Base-by-base conservation (phyloP, 1,139 yeast species). In the Hyphopichia fennica region DNA sequence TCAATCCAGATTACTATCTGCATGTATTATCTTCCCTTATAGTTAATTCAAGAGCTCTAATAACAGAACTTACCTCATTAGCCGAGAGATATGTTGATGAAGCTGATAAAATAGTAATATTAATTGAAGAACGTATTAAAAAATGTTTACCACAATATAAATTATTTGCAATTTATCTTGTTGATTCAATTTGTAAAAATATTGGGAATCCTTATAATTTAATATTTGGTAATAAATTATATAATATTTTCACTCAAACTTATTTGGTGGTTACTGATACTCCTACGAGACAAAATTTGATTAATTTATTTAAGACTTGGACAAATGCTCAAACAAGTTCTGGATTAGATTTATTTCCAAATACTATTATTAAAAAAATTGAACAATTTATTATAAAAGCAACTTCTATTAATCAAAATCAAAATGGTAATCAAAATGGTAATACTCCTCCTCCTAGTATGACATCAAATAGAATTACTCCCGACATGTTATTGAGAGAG, bases 141-240 rank as follows among this genome's bases (percentile, higher is more conserved):
- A 66, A 58, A 43, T 64, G 71, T 40, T 55, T 69, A 16, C 77
- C 77, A 15, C 67, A 67, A 41, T 62, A 69, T 48, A 72, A 72
- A 51, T 56, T 73, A 29, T 64, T 50, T 46, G 57, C 68, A 15
- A 58, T 73, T 40, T 73, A 73, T 49, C 53, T 72, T 37, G 50
- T 73, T 53, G 78, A 73, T 53, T 66, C 72, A 33, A 69, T 73
- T 18, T 61, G 70, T 50, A 72, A 72, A 50, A 70, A 64, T 52
- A 60, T 72, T 35, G 77, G 77, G 13, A 69, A 66, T 44, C 78
- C 79, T 4, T 73, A 71, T 52, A 70, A 69, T 47, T 48, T 68
- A 34, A 50, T 71, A 36, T 70, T 72, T 50, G 65, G 69, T 29
- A 48, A 56, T 27, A 61, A 63, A 42, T 50, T 73, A 38, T 69